Percentiles rank a stretch among this genome's conserved stretches.
phyloP scores from a whole-genome alignment of 768 basidiomycete species.

The Collybia sp. region DNA sequence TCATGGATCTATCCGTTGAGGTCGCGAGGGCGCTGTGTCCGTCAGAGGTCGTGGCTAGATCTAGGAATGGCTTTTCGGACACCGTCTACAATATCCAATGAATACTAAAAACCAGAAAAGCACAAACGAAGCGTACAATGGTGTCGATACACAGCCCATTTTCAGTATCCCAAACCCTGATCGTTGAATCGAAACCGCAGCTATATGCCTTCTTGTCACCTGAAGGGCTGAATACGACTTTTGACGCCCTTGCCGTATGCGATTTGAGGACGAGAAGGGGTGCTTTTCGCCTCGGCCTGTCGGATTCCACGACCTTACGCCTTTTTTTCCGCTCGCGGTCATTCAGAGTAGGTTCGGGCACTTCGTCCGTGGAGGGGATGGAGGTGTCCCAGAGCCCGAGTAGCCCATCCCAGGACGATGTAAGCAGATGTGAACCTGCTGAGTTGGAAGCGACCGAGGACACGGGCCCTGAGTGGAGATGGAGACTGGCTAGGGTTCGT shows the following conservation, averaged over 20 bases:
- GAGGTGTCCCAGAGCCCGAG: constrained; percentile 77
- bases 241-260: constrained; percentile 80
- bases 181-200: constrained; percentile 87
- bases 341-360: constrained; percentile 33
- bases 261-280: constrained; percentile 75
- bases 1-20: constrained; percentile 73
- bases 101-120: constrained; percentile 1
- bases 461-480: constrained; percentile 79
- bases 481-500: constrained; percentile 61
- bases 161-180: constrained; percentile 85
- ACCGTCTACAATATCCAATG: constrained; percentile 39
- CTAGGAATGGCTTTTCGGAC: constrained; percentile 72
- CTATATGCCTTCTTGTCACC: constrained; percentile 49
- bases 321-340: constrained; percentile 51
- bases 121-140: constrained; percentile 43
- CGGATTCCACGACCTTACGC: constrained; percentile 42
- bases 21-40: constrained; percentile 49
- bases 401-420: constrained; percentile 83
- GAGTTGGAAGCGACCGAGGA: constrained; percentile 60
- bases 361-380: constrained; percentile 61
- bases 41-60: constrained; percentile 44
- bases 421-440: constrained; percentile 63
- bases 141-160: constrained; percentile 66
- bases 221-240: constrained; percentile 49
- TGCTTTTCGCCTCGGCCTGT: constrained; percentile 51